Conservation (phyloP, 768 basidiomycete genomes). For the Tylopilus balloui region DNA sequence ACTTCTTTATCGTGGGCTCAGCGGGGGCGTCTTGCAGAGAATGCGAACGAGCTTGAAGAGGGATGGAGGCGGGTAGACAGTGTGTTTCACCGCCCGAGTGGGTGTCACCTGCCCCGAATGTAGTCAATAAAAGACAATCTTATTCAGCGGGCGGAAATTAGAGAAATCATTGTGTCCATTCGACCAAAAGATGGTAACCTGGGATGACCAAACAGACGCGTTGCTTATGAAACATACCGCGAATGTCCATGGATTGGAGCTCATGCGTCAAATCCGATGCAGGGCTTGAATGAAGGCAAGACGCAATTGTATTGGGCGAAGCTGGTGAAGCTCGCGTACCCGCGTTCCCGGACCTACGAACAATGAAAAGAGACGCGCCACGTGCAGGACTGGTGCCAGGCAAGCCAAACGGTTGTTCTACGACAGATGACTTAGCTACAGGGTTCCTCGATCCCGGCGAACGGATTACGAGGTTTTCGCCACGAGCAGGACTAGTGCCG, state of each 20-base stretch:
- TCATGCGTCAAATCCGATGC: slow-evolving; percentile 18
- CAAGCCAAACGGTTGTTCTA: not conserved
- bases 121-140: slow-evolving; percentile 7
- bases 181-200: not conserved
- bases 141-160: not conserved
- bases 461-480: not conserved
- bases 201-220: not conserved
- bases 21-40: slow-evolving; percentile 20
- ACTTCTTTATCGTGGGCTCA: slow-evolving; percentile 11
- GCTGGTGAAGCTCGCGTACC: not conserved
- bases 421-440: slow-evolving; percentile 6
- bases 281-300: slow-evolving; percentile 17
- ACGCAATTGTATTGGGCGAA: not conserved
- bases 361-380: not conserved
- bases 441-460: not conserved
- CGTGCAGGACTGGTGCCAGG: slow-evolving; percentile 14
- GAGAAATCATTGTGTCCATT: not conserved
- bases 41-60: slow-evolving; percentile 15
- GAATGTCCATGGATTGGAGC: slow-evolving; percentile 21
- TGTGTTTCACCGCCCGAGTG: slow-evolving; percentile 10
- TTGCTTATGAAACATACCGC: slow-evolving; percentile 23
- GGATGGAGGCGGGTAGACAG: not conserved
- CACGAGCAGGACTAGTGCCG: slow-evolving; percentile 12
- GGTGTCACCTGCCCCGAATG: slow-evolving; percentile 9
- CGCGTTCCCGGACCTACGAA: not conserved